Evolutionary conservation across 306 rosid genomes (phyloP), one percentile per base, ranked within the genome.

Genomic region (Fragaria ananassa): DNA sequence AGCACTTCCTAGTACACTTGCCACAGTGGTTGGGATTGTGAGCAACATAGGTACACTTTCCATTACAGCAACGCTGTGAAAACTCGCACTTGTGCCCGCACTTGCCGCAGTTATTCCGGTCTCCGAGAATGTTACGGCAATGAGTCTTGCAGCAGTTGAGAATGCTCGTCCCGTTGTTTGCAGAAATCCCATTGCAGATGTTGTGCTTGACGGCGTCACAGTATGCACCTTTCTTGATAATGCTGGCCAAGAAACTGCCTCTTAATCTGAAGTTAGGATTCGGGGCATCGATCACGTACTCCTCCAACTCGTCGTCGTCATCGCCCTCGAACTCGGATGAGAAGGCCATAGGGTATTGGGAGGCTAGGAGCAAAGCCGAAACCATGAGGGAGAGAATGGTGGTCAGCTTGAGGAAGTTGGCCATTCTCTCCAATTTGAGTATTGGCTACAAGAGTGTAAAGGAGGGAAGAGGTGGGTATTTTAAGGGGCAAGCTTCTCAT

Each of bases 71-170:
- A 27, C 83, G 69, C 39, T 84, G 42, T 3, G 86, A 91, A 41
- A 42, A 57, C 64, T 78, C 71, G 85, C 96, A 91, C 81, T 87
- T 87, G n/a, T 74, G 37, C 1, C 86, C 90, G 74, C 96, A 91
- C 27, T 18, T 65, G 0, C 78, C 80, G 34, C 96, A 89, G 44
- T 91, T 87, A 81, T 91, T 89, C 84, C 70, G 68, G 72, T 91
- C 93, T 12, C 89, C 77, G 0, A 89, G 88, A 70, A 87, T 84
- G 78, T 91, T 84, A 0, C 93, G 79, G 27, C 91, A 91, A 61
- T 89, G 93, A 37, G 64, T 86, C 88, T 91, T 91, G 83, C 96
- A 91, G 78, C 96, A 91, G 63, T 79, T 64, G 18, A 91, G 90
- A 25, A 88, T 35, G 71, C 85, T 77, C 3, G 68, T 85, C 15